phyloP scores from a whole-genome alignment of 768 basidiomycete genomes.

The Boletus sp. region DNA sequence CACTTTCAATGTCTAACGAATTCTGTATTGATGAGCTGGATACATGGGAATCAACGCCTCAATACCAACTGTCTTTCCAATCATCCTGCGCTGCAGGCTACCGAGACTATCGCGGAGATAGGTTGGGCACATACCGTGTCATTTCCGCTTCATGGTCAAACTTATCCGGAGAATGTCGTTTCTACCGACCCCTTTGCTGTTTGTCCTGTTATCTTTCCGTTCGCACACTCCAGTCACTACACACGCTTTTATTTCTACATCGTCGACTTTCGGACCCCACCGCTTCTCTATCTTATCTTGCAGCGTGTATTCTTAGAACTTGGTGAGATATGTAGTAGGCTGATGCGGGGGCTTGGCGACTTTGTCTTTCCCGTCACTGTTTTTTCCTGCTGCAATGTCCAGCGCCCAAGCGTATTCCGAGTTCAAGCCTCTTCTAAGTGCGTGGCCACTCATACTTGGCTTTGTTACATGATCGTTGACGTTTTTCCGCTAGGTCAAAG shows the following conservation, averaged over 20 bases:
- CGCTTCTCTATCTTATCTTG: slow-evolving; percentile 2
- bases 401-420: slow-evolving; percentile 27
- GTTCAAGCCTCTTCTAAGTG: slow-evolving; percentile 42
- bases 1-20: too few relatives aligned
- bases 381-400: slow-evolving; percentile 11
- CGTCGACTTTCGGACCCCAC: background rate
- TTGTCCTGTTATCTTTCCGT: background rate
- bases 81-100: too few relatives aligned
- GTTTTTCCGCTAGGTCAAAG: slow-evolving; percentile 35
- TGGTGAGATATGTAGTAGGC: background rate
- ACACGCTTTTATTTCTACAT: background rate
- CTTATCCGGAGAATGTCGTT: background rate
- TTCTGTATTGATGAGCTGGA: too few relatives aligned
- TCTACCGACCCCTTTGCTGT: background rate
- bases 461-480: background rate
- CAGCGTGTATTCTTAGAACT: slow-evolving; percentile 2
- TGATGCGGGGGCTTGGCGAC: background rate
- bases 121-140: background rate
- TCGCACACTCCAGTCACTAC: background rate
- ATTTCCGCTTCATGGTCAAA: background rate
- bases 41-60: too few relatives aligned
- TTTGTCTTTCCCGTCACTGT: background rate
- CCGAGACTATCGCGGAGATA: background rate
- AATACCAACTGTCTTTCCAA: too few relatives aligned
- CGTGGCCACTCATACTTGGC: background rate